Conservation (phyloP, 225 moss, liverwort and hornwort genomes). For the Physcomitrium patens region DNA sequence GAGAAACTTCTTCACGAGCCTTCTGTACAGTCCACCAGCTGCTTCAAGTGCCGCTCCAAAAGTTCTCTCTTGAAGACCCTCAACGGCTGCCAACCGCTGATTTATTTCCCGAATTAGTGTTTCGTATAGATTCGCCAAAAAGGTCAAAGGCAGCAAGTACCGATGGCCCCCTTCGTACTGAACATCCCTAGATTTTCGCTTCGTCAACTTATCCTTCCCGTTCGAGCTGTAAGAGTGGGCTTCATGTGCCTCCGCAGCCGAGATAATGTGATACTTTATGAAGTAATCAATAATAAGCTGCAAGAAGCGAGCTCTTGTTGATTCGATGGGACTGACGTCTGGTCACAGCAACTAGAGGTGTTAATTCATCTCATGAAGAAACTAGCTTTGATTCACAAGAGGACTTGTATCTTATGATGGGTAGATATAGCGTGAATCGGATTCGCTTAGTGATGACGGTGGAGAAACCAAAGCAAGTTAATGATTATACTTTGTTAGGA, state of each 20-base stretch:
- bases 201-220: constrained; percentile 69
- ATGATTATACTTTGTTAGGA: neutral
- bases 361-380: neutral
- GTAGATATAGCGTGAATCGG: neutral
- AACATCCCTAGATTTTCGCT: constrained; percentile 63
- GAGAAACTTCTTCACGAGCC: constrained; percentile 73
- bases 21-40: constrained; percentile 69
- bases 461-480: neutral
- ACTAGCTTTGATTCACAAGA: neutral
- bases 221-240: constrained; percentile 59
- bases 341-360: constrained; percentile 8
- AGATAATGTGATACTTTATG: constrained; percentile 54
- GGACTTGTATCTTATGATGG: neutral
- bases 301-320: constrained; percentile 70
- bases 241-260: constrained; percentile 60
- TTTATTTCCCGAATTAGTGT: constrained; percentile 70
- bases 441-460: neutral
- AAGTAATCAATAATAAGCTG: constrained; percentile 74
- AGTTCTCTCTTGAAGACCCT: constrained; percentile 73
- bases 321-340: constrained; percentile 79
- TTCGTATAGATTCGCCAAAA: constrained; percentile 76
- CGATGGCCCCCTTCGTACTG: constrained; percentile 72
- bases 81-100: constrained; percentile 58
- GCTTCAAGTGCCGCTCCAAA: constrained; percentile 81
- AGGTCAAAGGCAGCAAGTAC: constrained; percentile 69